Evolutionary conservation across 164 flowering plant species (phyloP).

Genomic region (Sedum album): DNA sequence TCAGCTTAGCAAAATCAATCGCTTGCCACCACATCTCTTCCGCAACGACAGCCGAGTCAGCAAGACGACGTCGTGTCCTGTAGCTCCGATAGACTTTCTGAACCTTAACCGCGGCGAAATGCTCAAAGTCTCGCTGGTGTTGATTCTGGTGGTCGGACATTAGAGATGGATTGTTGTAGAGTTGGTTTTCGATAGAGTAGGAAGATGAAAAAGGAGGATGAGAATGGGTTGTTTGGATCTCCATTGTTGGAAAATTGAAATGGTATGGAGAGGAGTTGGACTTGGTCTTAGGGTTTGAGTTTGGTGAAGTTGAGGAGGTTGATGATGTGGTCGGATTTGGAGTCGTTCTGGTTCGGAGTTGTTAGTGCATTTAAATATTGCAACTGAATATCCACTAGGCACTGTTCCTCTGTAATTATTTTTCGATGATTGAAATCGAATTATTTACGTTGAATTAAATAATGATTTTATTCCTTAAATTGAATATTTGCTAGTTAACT

Average conservation of each 20-base stretch:
- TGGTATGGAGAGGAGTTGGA: neutral
- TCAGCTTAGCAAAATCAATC: conserved; percentile 58
- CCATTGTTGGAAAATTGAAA: conserved; percentile 1
- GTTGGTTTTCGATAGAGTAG: conserved; percentile 5
- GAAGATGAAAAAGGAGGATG: conserved; percentile 2
- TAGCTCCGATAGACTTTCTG: conserved; percentile 74
- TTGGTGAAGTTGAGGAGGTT: neutral
- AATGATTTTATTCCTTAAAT: too few species aligned
- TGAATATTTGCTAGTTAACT: too few species aligned
- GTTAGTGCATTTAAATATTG: too few species aligned
- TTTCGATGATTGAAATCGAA: too few species aligned
- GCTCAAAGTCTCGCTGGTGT: neutral
- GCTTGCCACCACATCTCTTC: conserved; percentile 87
- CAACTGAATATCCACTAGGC: too few species aligned
- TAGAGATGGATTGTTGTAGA: neutral
- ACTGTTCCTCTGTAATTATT: too few species aligned
- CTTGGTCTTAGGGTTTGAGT: neutral
- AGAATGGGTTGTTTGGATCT: conserved; percentile 7
- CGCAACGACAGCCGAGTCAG: conserved; percentile 76
- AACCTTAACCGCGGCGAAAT: conserved; percentile 32
- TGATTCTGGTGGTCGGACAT: neutral
- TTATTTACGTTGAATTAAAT: too few species aligned
- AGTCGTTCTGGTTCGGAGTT: neutral
- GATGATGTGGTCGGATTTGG: neutral
- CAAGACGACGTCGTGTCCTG: conserved; percentile 69